Evolutionary conservation across 805 yeast genomes (phyloP), one percentile per base, ranked within the genome.

Genomic region (Kodamaea neixiangensis): DNA sequence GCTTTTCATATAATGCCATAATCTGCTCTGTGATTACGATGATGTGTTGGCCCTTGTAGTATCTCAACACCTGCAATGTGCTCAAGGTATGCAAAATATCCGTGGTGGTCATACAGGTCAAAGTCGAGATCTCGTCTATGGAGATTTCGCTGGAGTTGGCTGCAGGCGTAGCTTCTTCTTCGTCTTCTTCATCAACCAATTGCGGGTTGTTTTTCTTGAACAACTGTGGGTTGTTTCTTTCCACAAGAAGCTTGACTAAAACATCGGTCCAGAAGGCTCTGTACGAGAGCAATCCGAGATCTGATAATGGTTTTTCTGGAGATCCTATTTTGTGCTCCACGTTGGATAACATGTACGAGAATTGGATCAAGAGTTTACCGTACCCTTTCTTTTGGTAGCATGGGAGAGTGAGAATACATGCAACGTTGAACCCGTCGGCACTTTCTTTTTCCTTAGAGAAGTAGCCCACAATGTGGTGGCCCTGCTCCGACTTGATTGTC

Each of bases 201-300:
- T 58, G 59, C 0, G 71, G 67, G 49, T 72, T 72, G 57, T 74
- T 74, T 52, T 71, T 72, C 25, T 62, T 63, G 58, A 61, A 70
- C 15, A 74, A 58, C 7, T 59, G 64, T 2, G 78, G 78, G 48
- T 64, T 71, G 44, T 73, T 72, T 41, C 77, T 59, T 58, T 88
- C 94, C 35, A 86, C 85, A 35, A 94, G 72, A 22, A 90, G 65
- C 47, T 82, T 83, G 10, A 91, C 84, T 52, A 94, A 76, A 0
- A 93, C 85, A 61, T 94, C 98, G 0, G 97, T 84, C 99, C 99
- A 94, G 65, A 80, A 94, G 0, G 97, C 97, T 67, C 99, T 83
- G 63, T 94, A 94, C 4, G 97, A 88, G 22, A 94, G 76, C 29
- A 94, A 76, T 38, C 99, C 99, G 63, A 94, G 77, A 77, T 94